These are phyloP conservation scores for Penicillium sp. DNA, from an alignment of 2,329 filamentous ascomycete genomes.

Conservation along the genomic window DNA sequence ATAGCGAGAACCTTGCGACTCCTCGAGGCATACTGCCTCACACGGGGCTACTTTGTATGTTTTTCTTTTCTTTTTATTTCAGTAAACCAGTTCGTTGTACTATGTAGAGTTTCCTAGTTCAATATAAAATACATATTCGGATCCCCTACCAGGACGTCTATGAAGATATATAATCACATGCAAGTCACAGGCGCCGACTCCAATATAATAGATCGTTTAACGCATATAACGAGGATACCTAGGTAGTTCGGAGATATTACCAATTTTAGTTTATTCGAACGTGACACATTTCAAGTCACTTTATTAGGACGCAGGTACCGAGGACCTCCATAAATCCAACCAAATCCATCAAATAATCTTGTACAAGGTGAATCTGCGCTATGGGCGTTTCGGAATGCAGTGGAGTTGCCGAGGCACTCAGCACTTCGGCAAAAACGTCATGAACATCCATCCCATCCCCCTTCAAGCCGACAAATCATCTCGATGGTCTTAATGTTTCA, in stretches of 20 bases:
- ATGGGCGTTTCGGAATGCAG: constrained; percentile 11
- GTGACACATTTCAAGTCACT: neutral
- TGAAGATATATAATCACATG: neutral
- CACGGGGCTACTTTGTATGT: neutral
- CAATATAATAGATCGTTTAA: neutral
- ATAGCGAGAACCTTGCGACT: constrained; percentile 34
- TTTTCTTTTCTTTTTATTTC: too few species aligned
- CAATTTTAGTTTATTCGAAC: neutral
- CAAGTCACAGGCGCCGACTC: neutral
- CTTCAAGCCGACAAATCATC: constrained; percentile 33
- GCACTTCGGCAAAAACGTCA: constrained; percentile 38
- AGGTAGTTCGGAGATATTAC: neutral
- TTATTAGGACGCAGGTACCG: neutral
- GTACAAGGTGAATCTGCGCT: neutral
- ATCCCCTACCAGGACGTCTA: neutral
- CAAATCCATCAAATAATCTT: neutral
- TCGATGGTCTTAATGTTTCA: constrained; percentile 17
- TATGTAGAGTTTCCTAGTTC: neutral
- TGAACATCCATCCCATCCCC: constrained; percentile 24
- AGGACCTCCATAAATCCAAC: neutral
- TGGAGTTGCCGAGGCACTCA: constrained; percentile 32
- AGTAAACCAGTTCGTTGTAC: neutral
- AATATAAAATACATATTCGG: too few species aligned
- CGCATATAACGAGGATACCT: neutral
- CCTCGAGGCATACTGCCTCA: neutral